Evolutionary conservation across 202 grass and related monocot genomes (phyloP).

Genomic region (Carex sylvatica): DNA sequence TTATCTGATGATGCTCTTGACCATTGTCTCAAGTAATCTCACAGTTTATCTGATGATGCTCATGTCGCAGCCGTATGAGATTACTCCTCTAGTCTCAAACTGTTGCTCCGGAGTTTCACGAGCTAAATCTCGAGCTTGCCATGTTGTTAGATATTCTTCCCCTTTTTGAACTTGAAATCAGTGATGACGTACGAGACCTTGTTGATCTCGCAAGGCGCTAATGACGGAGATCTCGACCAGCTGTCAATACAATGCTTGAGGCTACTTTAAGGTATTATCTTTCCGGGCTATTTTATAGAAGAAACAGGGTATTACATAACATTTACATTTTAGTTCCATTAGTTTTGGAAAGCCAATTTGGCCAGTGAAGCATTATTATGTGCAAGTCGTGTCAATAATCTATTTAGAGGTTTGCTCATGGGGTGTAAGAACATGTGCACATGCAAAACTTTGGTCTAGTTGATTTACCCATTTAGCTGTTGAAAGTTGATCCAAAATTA

Average conservation of each 20-base stretch:
- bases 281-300: conserved; percentile 25
- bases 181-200: conserved; percentile 62
- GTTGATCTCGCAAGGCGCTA: conserved; percentile 62
- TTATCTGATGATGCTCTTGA: not conserved
- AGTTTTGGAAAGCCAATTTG: conserved; percentile 2
- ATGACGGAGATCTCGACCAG: conserved; percentile 45
- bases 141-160: conserved; percentile 84
- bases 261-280: too few relatives aligned
- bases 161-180: conserved; percentile 49
- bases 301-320: conserved; percentile 44
- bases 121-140: conserved; percentile 64
- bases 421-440: not conserved
- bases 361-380: not conserved
- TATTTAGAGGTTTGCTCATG: not conserved
- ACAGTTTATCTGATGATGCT: not conserved
- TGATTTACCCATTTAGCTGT: not conserved
- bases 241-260: not conserved
- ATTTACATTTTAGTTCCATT: conserved; percentile 1
- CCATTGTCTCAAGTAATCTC: too few relatives aligned
- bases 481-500: too few relatives aligned
- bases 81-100: conserved; percentile 62
- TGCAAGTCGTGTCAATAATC: not conserved
- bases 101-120: conserved; percentile 49
- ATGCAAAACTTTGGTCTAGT: not conserved
- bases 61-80: conserved; percentile 60